These are phyloP conservation scores for Scenedesmus sp. DNA, from an alignment of 163 green algal genomes.

Conservation along the genomic window DNA sequence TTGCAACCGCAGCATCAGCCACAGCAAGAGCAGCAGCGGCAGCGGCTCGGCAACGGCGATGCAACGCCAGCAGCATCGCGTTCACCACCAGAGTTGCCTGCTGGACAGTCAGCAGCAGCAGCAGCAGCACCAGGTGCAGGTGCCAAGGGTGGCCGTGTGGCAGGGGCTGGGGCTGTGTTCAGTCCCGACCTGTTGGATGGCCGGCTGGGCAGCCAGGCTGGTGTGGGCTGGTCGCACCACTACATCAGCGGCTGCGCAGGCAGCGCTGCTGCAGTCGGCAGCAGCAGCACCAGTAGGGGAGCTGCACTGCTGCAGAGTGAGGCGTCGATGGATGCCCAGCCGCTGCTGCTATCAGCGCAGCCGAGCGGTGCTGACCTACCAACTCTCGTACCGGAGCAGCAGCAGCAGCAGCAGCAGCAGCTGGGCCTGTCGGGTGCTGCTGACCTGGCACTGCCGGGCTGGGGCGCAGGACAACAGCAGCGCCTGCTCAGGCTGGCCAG, in stretches of 20 bases:
- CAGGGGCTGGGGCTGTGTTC: conserved; percentile 9
- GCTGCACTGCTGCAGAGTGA: not conserved
- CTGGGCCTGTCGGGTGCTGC: not conserved
- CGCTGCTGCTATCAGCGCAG: conserved; percentile 12
- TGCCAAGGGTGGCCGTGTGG: not conserved
- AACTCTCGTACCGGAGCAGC: not conserved
- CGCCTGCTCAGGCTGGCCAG: not conserved
- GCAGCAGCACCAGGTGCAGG: not conserved
- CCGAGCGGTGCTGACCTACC: not conserved
- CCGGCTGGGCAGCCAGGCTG: not conserved
- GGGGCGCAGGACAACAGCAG: conserved; percentile 1
- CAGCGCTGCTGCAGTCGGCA: not conserved
- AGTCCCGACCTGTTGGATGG: not conserved
- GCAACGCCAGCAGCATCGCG: not conserved
- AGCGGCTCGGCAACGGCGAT: not conserved
- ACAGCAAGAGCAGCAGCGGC: not conserved
- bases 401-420: conserved; percentile 20
- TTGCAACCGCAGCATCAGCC: not conserved
- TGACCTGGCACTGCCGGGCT: not conserved
- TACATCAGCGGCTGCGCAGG: conserved; percentile 39
- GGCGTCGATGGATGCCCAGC: not conserved
- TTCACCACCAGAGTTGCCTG: not conserved
- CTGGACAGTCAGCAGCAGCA: not conserved
- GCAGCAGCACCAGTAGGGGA: not conserved
- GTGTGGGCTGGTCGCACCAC: conserved; percentile 33